Percentiles rank a stretch among this genome's conserved stretches.
Conservation (phyloP, 495 filamentous ascomycete species). For the Penicillium daleae region DNA sequence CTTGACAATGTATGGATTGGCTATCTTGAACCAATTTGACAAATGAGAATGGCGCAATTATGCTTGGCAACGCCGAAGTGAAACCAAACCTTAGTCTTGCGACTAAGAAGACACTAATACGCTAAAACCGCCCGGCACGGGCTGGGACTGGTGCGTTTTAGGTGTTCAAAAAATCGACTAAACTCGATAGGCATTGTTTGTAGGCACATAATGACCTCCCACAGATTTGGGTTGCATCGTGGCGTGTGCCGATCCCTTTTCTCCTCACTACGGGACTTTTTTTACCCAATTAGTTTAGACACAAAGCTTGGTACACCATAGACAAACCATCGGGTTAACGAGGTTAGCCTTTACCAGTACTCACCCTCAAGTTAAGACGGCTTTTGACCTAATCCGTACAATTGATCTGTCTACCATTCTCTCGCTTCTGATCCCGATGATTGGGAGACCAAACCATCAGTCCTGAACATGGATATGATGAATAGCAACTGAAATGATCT, state of each 20-base stretch:
- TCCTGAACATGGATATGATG: no score
- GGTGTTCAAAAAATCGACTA: not conserved
- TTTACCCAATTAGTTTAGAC: not conserved
- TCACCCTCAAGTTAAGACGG: no score
- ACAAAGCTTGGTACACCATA: no score
- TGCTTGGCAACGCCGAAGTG: slow-evolving; percentile 5
- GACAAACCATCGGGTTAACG: no score
- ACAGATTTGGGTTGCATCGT: slow-evolving; percentile 1
- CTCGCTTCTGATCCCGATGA: no score
- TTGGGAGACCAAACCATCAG: no score
- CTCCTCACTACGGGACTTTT: not conserved
- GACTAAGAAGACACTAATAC: not conserved
- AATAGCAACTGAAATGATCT: no score
- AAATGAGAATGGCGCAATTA: slow-evolving; percentile 18
- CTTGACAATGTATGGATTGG: not conserved
- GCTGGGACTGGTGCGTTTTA: not conserved
- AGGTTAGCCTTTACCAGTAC: no score
- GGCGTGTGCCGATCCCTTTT: not conserved
- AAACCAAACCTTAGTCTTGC: not conserved
- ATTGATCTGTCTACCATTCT: no score
- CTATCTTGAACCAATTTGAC: slow-evolving; percentile 6
- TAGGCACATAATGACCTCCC: not conserved
- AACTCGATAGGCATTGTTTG: not conserved
- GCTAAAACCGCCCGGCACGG: not conserved
- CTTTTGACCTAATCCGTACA: no score